Conservation (phyloP, 2,329 filamentous ascomycete genomes). For the Colletotrichum lini region DNA sequence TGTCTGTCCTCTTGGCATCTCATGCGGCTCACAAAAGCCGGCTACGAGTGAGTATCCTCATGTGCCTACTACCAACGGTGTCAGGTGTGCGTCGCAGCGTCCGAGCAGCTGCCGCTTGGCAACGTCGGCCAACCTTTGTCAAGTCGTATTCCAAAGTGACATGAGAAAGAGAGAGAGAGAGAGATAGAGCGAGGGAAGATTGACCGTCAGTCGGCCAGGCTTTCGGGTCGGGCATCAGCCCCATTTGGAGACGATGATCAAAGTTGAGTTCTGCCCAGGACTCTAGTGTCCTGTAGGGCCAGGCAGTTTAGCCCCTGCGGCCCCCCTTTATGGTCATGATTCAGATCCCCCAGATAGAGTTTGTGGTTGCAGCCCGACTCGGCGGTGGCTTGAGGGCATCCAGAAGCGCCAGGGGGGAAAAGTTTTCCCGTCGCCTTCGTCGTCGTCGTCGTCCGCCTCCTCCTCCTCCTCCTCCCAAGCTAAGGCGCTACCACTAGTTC, state of each 20-base stretch:
- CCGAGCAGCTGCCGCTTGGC: slow-evolving; percentile 25
- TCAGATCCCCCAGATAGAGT: slow-evolving; percentile 22
- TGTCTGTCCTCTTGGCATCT: slow-evolving; percentile 14
- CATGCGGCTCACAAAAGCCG: slow-evolving; percentile 9
- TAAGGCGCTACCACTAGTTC: slow-evolving; percentile 26
- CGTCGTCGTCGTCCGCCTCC: no score
- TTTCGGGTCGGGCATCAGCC: slow-evolving; percentile 19
- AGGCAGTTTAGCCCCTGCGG: slow-evolving; percentile 1
- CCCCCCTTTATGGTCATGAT: neutral
- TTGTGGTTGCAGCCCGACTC: slow-evolving; percentile 11
- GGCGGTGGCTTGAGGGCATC: slow-evolving; percentile 23
- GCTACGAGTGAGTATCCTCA: no score
- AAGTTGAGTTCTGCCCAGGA: slow-evolving; percentile 4
- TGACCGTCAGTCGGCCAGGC: neutral
- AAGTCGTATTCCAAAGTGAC: neutral
- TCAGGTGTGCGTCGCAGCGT: slow-evolving; percentile 18
- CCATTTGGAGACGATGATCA: slow-evolving; percentile 10
- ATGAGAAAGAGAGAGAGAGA: no score
- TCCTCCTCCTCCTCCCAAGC: neutral
- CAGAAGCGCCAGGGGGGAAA: slow-evolving; percentile 14
- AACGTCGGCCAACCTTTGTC: slow-evolving; percentile 8
- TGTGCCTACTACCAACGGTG: neutral
- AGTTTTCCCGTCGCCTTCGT: slow-evolving; percentile 32
- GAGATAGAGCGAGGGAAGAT: neutral
- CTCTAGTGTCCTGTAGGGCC: neutral